phyloP scores from a whole-genome alignment of 495 filamentous ascomycete species.

The Cercophora scortea region DNA sequence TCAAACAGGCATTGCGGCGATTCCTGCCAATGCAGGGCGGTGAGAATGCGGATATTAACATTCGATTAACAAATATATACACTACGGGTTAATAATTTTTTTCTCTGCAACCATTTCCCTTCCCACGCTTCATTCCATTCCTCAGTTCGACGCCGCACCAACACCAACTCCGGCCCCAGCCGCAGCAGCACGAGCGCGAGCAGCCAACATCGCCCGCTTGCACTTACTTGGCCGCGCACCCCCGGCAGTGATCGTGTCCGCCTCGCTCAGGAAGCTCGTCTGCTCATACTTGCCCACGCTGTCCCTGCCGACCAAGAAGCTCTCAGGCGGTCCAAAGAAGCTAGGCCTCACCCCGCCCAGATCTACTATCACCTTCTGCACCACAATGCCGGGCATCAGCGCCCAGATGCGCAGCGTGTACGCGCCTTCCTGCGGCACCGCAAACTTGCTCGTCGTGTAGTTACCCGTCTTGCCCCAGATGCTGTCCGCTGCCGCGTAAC shows the following conservation, averaged over 20 bases:
- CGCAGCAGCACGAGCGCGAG: too few species aligned
- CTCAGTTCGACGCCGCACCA: too few species aligned
- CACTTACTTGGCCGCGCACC: too few species aligned
- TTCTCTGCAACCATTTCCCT: too few species aligned
- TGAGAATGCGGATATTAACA: too few species aligned
- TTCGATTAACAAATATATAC: too few species aligned
- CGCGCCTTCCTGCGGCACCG: constrained; percentile 36
- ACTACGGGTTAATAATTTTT: too few species aligned
- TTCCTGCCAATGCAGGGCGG: too few species aligned
- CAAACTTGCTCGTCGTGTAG: constrained; percentile 46
- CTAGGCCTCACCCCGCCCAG: constrained; percentile 57
- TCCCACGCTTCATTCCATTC: too few species aligned
- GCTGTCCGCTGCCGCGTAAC: constrained; percentile 44
- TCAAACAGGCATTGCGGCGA: too few species aligned
- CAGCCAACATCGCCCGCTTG: too few species aligned
- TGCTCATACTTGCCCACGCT: constrained; percentile 29
- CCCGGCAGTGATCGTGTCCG: constrained; percentile 2
- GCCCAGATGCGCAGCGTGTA: constrained; percentile 56
- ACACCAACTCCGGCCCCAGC: too few species aligned
- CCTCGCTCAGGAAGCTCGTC: constrained; percentile 31
- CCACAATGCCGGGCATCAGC: constrained; percentile 55
- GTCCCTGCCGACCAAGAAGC: constrained; percentile 43
- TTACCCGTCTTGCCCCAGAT: constrained; percentile 48
- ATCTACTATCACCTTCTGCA: constrained; percentile 63
- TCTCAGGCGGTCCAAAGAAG: constrained; percentile 66